Base-by-base conservation (phyloP, 129 eudicot species). In the Cynara cardunculus region DNA sequence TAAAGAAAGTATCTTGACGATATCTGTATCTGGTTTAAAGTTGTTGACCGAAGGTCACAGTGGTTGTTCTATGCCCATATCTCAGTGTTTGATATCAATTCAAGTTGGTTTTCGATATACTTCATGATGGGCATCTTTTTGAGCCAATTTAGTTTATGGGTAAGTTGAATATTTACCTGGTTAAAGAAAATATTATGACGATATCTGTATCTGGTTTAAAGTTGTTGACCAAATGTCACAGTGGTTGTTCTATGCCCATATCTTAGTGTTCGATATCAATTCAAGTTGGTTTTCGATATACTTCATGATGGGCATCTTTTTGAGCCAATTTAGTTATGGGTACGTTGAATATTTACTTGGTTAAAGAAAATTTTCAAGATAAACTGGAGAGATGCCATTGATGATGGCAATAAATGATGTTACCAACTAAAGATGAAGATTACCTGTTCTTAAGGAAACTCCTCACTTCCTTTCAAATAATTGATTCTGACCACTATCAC, bases 371-470 rank as follows among this genome's bases (percentile, higher is more conserved):
- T 1, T 46, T 35, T 31, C 44, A 34, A 28, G 16, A 72, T 11
- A 73, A 27, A 53, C 70, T 35, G 44, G 68, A 53, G 77, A 5
- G 78, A 70, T 62, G 14, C 66, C 27, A 71, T 70, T 76, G 78
- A 82, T 76, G 78, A 82, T 76, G 73, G 24, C 73, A 82, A 56
- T 77, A 70, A 82, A 82, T 76, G 86, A 59, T 27, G 78, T 70
- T 71, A 77, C 86, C 86, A 56, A 82, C 82, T 77, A 76, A 70
- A 69, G 73, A 76, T 82, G 73, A 82, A 39, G 56, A 76, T 82
- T 76, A 71, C 86, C 82, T 34, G 69, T 82, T 70, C 53, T 56
- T 70, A 56, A 72, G 67, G 86, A 56, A 46, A 82, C 78, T 19
- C 66, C 56, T 4, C 65, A 68, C 77, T 25, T 76, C 77, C 69